A percentile compares a stretch with the other conserved stretches of the same genome.
Evolutionary conservation across 805 yeast genomes (phyloP).

Genomic region (Wickerhamia fluorescens): DNA sequence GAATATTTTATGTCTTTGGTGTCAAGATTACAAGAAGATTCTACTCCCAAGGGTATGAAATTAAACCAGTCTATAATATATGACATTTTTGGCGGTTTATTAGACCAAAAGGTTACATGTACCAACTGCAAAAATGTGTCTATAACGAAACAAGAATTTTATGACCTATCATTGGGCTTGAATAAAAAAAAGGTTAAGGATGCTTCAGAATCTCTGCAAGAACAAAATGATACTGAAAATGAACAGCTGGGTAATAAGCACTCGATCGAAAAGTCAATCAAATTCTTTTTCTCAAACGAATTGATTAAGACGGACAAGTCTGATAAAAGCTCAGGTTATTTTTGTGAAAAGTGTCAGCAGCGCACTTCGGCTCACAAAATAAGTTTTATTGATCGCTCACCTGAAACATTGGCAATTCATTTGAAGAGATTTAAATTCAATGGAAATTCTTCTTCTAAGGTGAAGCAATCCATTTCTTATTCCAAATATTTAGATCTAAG

Average conservation of each 20-base stretch:
- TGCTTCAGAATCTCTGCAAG: constrained; percentile 7
- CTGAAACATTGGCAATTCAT: constrained; percentile 83
- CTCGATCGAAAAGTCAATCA: constrained; percentile 67
- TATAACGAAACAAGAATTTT: constrained; percentile 86
- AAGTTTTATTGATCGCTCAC: constrained; percentile 69
- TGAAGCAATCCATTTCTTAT: constrained; percentile 79
- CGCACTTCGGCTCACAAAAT: constrained; percentile 73
- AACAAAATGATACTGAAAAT: background rate
- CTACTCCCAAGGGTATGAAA: constrained; percentile 85
- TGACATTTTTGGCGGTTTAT: constrained; percentile 89
- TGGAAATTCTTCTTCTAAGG: constrained; percentile 72
- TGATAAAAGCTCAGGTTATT: constrained; percentile 66
- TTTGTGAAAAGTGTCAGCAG: constrained; percentile 79
- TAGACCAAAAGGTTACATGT: constrained; percentile 82
- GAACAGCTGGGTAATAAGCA: constrained; percentile 29
- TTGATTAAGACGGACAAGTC: constrained; percentile 58
- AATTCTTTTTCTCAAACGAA: constrained; percentile 81
- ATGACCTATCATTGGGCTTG: constrained; percentile 82
- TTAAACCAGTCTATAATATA: constrained; percentile 75
- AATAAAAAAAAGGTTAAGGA: constrained; percentile 29
- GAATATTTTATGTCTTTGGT: constrained; percentile 92
- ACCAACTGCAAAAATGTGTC: constrained; percentile 75
- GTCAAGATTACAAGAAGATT: constrained; percentile 84
- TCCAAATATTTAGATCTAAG: constrained; percentile 72
- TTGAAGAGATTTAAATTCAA: constrained; percentile 87